These are phyloP conservation scores for Cyclocybe cylindracea DNA, from an alignment of 768 basidiomycete genomes.

Conservation along the genomic window DNA sequence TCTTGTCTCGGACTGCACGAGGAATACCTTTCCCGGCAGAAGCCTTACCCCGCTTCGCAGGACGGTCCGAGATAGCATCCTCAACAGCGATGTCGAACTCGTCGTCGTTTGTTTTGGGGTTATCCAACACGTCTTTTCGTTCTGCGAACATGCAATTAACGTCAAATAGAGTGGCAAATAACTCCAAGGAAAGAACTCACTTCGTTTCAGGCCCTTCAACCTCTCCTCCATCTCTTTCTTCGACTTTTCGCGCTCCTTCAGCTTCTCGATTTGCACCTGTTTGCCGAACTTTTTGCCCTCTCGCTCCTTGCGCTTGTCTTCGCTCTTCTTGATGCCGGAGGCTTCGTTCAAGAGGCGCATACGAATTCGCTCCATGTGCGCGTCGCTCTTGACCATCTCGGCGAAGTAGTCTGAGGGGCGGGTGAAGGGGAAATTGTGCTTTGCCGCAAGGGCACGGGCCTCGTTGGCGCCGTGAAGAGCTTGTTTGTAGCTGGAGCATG, in stretches of 20 bases:
- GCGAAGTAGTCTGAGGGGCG: constrained; percentile 95
- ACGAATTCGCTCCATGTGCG: constrained; percentile 97
- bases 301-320: constrained; percentile 88
- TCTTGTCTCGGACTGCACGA: constrained; percentile 68
- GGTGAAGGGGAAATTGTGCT: constrained; percentile 82
- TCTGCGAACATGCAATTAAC: constrained; percentile 44
- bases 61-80: constrained; percentile 79
- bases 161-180: background rate
- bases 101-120: constrained; percentile 56
- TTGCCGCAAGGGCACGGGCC: constrained; percentile 76
- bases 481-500: constrained; percentile 82
- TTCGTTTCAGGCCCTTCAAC: constrained; percentile 86
- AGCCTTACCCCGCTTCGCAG: constrained; percentile 52
- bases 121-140: constrained; percentile 80
- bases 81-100: constrained; percentile 91
- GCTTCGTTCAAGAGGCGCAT: constrained; percentile 86
- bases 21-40: constrained; percentile 47
- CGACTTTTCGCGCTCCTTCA: constrained; percentile 83
- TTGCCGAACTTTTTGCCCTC: constrained; percentile 99
- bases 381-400: constrained; percentile 97
- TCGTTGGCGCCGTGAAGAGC: constrained; percentile 81
- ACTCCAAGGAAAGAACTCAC: constrained; percentile 43
- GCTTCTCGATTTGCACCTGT: constrained; percentile 93
- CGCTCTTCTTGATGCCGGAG: constrained; percentile 86
- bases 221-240: constrained; percentile 93